Percentiles rank a stretch among this genome's conserved stretches.
phyloP scores from a whole-genome alignment of 768 basidiomycete species.

The Xerocomellus intermedius region DNA sequence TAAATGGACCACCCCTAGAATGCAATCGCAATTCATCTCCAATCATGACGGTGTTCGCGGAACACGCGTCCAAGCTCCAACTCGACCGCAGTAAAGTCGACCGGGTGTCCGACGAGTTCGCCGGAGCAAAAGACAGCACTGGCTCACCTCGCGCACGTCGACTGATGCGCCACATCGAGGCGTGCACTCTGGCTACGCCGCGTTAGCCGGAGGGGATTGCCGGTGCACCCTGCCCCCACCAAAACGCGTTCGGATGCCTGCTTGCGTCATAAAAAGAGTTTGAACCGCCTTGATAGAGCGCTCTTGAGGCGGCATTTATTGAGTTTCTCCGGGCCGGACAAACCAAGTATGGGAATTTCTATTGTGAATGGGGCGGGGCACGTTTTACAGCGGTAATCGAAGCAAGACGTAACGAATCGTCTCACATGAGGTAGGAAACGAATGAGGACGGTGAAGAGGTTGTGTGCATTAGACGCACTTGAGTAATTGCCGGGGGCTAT shows the following conservation, averaged over 20 bases:
- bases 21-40: not conserved
- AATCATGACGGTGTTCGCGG: no score
- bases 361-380: constrained; percentile 11
- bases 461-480: not conserved
- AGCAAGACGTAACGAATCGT: constrained; percentile 10
- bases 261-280: not conserved
- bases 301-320: constrained; percentile 6
- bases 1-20: not conserved
- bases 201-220: constrained; percentile 6
- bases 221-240: not conserved
- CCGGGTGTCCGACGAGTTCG: not conserved
- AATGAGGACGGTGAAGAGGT: not conserved
- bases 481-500: not conserved
- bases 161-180: constrained; percentile 7
- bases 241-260: no score
- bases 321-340: constrained; percentile 3
- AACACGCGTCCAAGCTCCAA: no score
- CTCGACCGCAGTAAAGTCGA: no score
- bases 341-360: constrained; percentile 2
- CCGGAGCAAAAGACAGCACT: not conserved
- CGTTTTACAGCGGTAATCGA: constrained; percentile 16
- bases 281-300: not conserved
- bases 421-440: not conserved
- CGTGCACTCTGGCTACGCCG: not conserved
- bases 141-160: not conserved